Percentiles rank a stretch among this genome's conserved stretches.
phyloP scores from a whole-genome alignment of 306 rosid species.

The Canavalia ensiformis region DNA sequence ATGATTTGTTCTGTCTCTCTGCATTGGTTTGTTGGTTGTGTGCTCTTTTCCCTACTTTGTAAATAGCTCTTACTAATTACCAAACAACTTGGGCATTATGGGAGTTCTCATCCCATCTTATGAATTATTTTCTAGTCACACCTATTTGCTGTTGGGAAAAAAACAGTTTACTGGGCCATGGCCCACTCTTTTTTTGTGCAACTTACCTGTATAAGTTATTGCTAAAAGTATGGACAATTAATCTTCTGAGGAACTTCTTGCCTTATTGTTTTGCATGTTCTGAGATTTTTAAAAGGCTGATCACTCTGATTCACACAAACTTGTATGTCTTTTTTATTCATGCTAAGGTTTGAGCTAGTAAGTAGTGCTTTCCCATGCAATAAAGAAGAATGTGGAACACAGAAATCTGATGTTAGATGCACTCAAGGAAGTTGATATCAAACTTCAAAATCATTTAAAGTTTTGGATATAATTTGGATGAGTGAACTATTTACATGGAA shows the following conservation, averaged over 20 bases:
- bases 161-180: not conserved
- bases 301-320: slow-evolving; percentile 1
- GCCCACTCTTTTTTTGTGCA: not conserved
- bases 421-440: slow-evolving; percentile 19
- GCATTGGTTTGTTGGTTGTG: not conserved
- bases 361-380: not conserved
- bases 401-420: slow-evolving; percentile 22
- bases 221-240: not conserved
- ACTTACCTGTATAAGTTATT: not conserved
- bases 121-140: not conserved
- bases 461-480: slow-evolving; percentile 10
- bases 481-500: slow-evolving; percentile 15
- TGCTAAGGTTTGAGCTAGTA: slow-evolving; percentile 4
- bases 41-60: not conserved
- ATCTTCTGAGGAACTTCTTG: not conserved
- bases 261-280: not conserved
- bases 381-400: slow-evolving; percentile 7
- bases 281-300: not conserved
- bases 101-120: not conserved
- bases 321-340: slow-evolving; percentile 1
- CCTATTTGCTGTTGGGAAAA: slow-evolving; percentile 17
- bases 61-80: not conserved
- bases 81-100: not conserved
- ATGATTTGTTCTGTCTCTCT: not conserved
- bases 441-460: slow-evolving; percentile 20